phyloP scores from a whole-genome alignment of 2,329 filamentous ascomycete species.

The Aphanoascus verrucosus region DNA sequence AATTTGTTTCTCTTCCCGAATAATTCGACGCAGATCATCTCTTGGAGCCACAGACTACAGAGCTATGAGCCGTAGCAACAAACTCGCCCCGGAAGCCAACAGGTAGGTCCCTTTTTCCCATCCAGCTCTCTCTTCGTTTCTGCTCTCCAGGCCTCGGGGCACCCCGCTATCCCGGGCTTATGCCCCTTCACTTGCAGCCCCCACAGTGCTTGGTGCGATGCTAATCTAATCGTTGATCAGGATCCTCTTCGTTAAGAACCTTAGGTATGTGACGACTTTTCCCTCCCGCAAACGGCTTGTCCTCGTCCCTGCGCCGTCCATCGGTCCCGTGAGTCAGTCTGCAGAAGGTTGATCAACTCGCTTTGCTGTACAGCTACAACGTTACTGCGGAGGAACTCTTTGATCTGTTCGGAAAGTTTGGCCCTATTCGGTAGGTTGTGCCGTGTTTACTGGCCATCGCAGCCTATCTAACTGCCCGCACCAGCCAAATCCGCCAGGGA shows the following conservation, averaged over 20 bases:
- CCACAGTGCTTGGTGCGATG: conserved; percentile 6
- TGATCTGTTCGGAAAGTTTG: conserved; percentile 96
- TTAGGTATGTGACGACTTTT: conserved; percentile 54
- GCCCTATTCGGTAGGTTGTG: conserved; percentile 69
- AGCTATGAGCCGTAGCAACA: conserved; percentile 93
- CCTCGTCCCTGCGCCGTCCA: background rate
- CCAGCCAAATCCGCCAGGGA: conserved; percentile 93
- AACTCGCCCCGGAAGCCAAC: conserved; percentile 99
- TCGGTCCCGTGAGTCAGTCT: conserved; percentile 1
- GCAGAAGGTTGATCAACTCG: background rate
- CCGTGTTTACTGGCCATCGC: background rate
- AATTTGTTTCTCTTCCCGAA: background rate
- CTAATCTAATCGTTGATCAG: conserved; percentile 37
- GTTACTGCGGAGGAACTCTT: conserved; percentile 96
- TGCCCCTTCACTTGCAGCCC: background rate
- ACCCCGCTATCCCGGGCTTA: background rate
- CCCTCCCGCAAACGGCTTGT: background rate
- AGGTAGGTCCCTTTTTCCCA: conserved; percentile 50
- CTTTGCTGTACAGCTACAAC: conserved; percentile 63
- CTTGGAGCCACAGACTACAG: conserved; percentile 21
- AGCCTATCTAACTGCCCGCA: conserved; percentile 19
- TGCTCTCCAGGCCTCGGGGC: background rate
- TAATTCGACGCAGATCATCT: conserved; percentile 3
- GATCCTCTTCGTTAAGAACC: conserved; percentile 99
- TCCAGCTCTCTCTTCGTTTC: background rate